phyloP scores from a whole-genome alignment of 768 basidiomycete genomes.

The Leccinum olivaceopallidum region DNA sequence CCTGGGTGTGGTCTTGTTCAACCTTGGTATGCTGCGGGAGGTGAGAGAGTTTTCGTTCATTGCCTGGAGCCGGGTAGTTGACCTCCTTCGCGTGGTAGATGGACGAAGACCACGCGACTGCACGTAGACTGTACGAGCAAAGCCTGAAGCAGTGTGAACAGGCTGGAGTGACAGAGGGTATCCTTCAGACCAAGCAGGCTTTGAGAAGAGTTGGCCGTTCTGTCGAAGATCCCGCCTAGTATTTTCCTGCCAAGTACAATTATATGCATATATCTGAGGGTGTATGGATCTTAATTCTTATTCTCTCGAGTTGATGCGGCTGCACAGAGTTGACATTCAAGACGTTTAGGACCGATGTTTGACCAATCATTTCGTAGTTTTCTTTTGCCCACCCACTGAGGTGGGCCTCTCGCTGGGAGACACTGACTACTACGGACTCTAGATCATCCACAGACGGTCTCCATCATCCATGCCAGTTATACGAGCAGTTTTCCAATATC shows the following conservation, averaged over 20 bases:
- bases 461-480: no score
- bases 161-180: slow-evolving; percentile 35
- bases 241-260: background rate
- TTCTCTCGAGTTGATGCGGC: background rate
- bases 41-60: slow-evolving; percentile 34
- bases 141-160: slow-evolving; percentile 34
- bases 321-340: slow-evolving; percentile 32
- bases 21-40: slow-evolving; percentile 58
- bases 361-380: no score
- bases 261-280: background rate
- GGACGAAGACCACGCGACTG: slow-evolving; percentile 30
- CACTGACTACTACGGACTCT: no score
- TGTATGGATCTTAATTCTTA: background rate
- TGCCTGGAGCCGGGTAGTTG: background rate
- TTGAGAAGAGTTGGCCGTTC: slow-evolving; percentile 30
- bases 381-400: no score
- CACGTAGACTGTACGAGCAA: slow-evolving; percentile 32
- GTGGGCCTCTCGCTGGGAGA: no score
- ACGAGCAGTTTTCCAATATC: no score
- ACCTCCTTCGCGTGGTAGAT: slow-evolving; percentile 26
- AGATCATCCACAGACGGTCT: no score
- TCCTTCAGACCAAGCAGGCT: slow-evolving; percentile 36
- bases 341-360: background rate
- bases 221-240: background rate
- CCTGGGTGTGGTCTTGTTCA: slow-evolving; percentile 59